Evolutionary conservation across 2,329 filamentous ascomycete genomes (phyloP).

Genomic region (Monilinia polystroma): DNA sequence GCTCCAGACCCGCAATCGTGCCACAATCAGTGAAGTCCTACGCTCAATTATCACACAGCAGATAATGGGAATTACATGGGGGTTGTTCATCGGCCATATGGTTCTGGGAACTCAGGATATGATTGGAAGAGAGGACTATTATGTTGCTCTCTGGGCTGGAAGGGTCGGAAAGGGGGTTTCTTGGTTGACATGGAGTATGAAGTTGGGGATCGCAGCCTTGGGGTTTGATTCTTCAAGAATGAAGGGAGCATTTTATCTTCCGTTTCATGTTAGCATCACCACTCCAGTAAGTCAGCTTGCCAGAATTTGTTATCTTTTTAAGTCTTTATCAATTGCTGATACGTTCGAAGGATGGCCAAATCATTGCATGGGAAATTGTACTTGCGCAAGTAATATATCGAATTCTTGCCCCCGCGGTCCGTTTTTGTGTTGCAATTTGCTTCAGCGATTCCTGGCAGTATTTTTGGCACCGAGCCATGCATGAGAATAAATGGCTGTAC

Average conservation of each 20-base stretch:
- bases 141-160: slow-evolving; percentile 1
- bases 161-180: not conserved
- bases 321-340: not conserved
- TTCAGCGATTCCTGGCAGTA: slow-evolving; percentile 95
- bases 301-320: not conserved
- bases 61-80: slow-evolving; percentile 1
- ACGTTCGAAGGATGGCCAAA: slow-evolving; percentile 2
- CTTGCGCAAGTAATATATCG: slow-evolving; percentile 49
- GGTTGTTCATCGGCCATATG: not conserved
- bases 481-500: slow-evolving; percentile 67
- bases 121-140: slow-evolving; percentile 8
- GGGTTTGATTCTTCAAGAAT: slow-evolving; percentile 3
- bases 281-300: not conserved
- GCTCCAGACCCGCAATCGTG: slow-evolving; percentile 80
- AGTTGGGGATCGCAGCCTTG: not conserved
- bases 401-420: slow-evolving; percentile 67
- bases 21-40: slow-evolving; percentile 68
- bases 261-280: not conserved
- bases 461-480: slow-evolving; percentile 90
- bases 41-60: slow-evolving; percentile 5
- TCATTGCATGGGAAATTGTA: not conserved
- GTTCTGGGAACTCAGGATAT: slow-evolving; percentile 18
- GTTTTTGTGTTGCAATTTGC: slow-evolving; percentile 69
- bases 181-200: slow-evolving; percentile 9
- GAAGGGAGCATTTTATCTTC: slow-evolving; percentile 8